A percentile compares a stretch with the other conserved stretches of the same genome.
These are phyloP conservation scores for Coniophora puteana DNA, from an alignment of 1,284 basidiomycete genomes.

Conservation along the genomic window DNA sequence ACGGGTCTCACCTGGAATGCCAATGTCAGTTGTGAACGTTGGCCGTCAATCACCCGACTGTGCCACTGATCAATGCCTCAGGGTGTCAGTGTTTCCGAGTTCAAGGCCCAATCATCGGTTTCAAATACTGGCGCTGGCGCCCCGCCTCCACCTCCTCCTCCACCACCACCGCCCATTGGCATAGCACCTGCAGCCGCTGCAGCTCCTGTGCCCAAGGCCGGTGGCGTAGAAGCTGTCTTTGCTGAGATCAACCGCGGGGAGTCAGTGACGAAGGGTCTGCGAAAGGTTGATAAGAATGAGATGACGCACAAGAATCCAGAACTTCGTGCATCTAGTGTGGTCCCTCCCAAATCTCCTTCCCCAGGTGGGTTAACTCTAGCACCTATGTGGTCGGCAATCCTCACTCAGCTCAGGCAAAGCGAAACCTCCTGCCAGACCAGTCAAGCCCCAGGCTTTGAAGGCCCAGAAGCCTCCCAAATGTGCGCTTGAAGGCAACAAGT, in stretches of 20 bases:
- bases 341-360: constrained; percentile 46
- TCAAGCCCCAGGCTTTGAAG: constrained; percentile 76
- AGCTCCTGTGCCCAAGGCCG: constrained; percentile 36
- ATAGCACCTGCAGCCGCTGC: constrained; percentile 39
- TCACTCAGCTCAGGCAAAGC: constrained; percentile 20
- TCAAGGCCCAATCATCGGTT: constrained; percentile 34
- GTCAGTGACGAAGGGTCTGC: constrained; percentile 85
- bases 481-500: constrained; percentile 90
- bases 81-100: constrained; percentile 63
- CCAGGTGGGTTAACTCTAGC: constrained; percentile 27
- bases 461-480: constrained; percentile 95
- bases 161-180: constrained; percentile 53
- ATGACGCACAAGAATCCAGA: constrained; percentile 99
- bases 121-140: constrained; percentile 27
- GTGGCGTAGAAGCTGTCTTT: constrained; percentile 86
- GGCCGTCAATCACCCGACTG: background rate
- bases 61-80: constrained; percentile 25
- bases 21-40: constrained; percentile 49
- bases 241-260: constrained; percentile 90
- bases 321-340: constrained; percentile 64
- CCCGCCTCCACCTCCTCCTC: constrained; percentile 43
- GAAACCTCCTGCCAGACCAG: constrained; percentile 72
- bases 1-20: constrained; percentile 91
- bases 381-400: background rate
- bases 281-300: constrained; percentile 93